A percentile compares a stretch with the other conserved stretches of the same genome.
Conservation (phyloP, 805 yeast genomes). For the Candida schatavii region DNA sequence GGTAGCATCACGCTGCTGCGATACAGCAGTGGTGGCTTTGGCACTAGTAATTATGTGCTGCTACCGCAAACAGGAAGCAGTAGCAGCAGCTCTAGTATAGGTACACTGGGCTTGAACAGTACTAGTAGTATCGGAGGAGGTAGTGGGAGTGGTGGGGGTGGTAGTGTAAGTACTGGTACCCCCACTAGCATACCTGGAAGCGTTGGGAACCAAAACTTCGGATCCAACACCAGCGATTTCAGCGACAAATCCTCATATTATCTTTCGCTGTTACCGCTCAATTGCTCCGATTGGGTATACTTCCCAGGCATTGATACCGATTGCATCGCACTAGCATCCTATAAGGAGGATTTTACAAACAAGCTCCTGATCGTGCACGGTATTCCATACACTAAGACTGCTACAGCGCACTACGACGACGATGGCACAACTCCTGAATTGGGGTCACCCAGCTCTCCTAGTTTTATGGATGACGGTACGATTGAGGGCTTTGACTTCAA, state of each 20-base stretch:
- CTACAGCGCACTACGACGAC: slow-evolving; percentile 7
- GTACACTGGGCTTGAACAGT: neutral
- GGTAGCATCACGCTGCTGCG: neutral
- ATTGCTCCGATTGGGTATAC: slow-evolving; percentile 5
- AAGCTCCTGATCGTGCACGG: slow-evolving; percentile 51
- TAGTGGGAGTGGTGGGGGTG: neutral
- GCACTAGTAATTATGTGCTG: neutral
- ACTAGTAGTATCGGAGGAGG: too few relatives aligned
- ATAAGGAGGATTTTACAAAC: slow-evolving; percentile 74
- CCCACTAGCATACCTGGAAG: neutral
- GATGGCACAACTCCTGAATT: slow-evolving; percentile 16
- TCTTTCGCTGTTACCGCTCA: slow-evolving; percentile 2
- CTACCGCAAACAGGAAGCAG: neutral
- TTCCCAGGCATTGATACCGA: slow-evolving; percentile 28
- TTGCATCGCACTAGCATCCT: slow-evolving; percentile 67
- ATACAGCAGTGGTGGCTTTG: neutral
- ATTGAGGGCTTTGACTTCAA: slow-evolving; percentile 41
- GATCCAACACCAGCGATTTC: neutral
- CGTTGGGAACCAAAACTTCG: neutral
- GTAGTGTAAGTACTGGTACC: neutral
- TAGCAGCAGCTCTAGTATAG: neutral
- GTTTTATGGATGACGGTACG: slow-evolving; percentile 9
- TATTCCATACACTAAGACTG: slow-evolving; percentile 22
- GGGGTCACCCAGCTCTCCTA: slow-evolving; percentile 6
- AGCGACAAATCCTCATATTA: slow-evolving; percentile 2